Conservation (phyloP, 768 basidiomycete genomes). For the Amanita inopinata region DNA sequence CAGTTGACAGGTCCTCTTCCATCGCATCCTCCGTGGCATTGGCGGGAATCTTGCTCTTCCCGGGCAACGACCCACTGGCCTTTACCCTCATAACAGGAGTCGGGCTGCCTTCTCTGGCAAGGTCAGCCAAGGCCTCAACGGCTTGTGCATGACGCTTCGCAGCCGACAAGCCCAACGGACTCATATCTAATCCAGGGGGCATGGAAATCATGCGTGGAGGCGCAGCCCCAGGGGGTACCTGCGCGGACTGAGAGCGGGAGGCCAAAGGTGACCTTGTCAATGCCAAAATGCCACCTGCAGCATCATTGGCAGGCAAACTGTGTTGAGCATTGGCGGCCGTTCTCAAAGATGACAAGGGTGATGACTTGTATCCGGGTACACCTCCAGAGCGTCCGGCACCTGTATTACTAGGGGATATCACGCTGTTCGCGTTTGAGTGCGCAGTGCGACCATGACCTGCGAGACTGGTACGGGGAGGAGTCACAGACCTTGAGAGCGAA, state of each 20-base stretch:
- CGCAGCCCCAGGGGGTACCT: no score
- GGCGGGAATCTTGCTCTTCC: neutral
- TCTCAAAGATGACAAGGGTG: no score
- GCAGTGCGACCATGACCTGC: neutral
- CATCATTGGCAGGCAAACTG: no score
- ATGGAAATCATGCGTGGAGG: no score
- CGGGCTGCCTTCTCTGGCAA: slow-evolving; percentile 4
- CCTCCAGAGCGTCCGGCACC: no score
- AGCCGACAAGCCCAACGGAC: neutral
- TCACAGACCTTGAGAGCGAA: slow-evolving; percentile 3
- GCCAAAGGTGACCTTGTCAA: no score
- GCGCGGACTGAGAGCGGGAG: no score
- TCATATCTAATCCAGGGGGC: neutral
- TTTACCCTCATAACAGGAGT: neutral
- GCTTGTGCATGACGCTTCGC: slow-evolving; percentile 7
- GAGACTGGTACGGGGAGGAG: neutral
- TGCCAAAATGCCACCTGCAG: neutral
- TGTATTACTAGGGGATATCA: no score
- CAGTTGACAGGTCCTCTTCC: slow-evolving; percentile 1
- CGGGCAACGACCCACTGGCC: slow-evolving; percentile 1
- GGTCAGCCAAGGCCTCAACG: slow-evolving; percentile 3
- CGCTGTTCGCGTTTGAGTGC: no score
- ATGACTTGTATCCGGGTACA: no score
- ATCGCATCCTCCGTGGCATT: neutral
- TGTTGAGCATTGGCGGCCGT: no score